phyloP scores from a whole-genome alignment of 352 stramenopile genomes.

The Globisporangium mamillatum region DNA sequence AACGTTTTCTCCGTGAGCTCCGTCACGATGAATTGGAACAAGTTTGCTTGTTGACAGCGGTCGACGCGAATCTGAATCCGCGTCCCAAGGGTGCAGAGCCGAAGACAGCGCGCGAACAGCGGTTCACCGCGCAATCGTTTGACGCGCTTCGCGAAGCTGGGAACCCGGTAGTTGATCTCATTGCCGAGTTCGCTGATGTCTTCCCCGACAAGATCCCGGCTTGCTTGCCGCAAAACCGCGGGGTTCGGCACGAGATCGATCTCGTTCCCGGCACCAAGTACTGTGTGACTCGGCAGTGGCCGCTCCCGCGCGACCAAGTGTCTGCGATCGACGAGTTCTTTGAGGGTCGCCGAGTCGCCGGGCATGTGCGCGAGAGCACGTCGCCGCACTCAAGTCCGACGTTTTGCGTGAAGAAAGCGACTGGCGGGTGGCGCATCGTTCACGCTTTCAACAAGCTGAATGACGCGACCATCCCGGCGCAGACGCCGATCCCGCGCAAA shows the following conservation, averaged over 20 bases:
- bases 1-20: no score
- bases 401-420: constrained; percentile 30
- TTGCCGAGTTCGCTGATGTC: no score
- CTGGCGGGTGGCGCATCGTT: constrained; percentile 24
- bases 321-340: constrained; percentile 25
- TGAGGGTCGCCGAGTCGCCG: constrained; percentile 6
- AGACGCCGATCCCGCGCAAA: constrained; percentile 31
- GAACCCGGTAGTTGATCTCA: no score
- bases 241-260: constrained; percentile 30
- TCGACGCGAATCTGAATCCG: no score
- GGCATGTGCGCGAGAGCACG: constrained; percentile 19
- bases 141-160: no score
- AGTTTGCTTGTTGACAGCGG: no score
- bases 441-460: constrained; percentile 40
- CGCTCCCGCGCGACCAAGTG: constrained; percentile 25
- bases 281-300: constrained; percentile 27
- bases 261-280: constrained; percentile 26
- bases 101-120: no score
- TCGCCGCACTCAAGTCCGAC: constrained; percentile 22
- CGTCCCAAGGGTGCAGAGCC: no score
- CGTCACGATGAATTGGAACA: no score
- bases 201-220: constrained; percentile 22
- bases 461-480: constrained; percentile 21
- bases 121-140: no score
- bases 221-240: constrained; percentile 8